Base-by-base conservation (phyloP, 306 rosid species). In the Prosopis cineraria region DNA sequence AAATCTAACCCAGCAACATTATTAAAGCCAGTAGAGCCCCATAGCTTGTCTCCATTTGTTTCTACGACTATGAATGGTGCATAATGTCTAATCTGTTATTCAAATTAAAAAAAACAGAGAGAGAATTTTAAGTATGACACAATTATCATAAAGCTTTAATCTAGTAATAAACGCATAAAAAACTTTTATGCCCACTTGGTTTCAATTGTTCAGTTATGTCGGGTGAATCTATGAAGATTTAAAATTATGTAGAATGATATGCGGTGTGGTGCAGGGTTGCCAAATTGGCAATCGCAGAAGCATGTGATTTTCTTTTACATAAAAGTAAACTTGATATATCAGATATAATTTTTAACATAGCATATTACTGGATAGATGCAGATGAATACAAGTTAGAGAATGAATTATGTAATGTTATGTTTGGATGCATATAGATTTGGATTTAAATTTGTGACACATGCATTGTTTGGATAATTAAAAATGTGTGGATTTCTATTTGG, bases 11-110 rank as follows among this genome's bases (percentile, higher is more conserved):
- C 98, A 9, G 97, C 91, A 76, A 95, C 87, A 76, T 86, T 89
- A 67, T 90, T 87, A 48, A 93, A 95, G 67, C 98, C 98, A 34
- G 89, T 77, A 31, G 92, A 87, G 53, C 98, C 98, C 41, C 97
- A 80, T 33, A 95, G 85, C 86, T 93, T 95, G 85, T 93, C 97
- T 55, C 81, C 98, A 16, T 72, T 75, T 83, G 97, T 91, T 82
- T 91, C 94, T 12, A 89, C 96, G 48, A 95, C 90, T 63, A 87
- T 70, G 82, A 89, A 91, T 30, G 93, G 97, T 12, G 72, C 56
- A 77, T 95, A 95, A 83, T 77, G 91, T 68, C 99, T 89, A 77
- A 94, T 90, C 97, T 94, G 84, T 81, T 70, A 72, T n/a, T 64
- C 6, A n/a, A 29, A 9, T n/a, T n/a, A 52, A n/a, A 19, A n/a